These are phyloP conservation scores for Xerocomus brunneocitrinus DNA, from an alignment of 768 basidiomycete species.

Conservation along the genomic window DNA sequence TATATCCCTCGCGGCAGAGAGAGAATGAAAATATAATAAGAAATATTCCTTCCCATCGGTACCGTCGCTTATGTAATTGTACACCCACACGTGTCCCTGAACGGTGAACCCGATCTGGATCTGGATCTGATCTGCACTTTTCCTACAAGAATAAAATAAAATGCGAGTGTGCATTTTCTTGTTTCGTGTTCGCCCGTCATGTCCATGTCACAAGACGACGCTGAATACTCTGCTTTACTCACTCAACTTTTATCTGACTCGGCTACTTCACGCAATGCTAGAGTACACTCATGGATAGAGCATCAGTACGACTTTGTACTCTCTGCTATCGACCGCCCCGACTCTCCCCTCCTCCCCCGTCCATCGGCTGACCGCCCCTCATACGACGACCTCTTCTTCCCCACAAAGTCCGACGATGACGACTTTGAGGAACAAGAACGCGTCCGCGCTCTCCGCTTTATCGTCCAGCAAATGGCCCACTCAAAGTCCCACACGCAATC, in stretches of 20 bases:
- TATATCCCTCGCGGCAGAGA: neutral
- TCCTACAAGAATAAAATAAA: neutral
- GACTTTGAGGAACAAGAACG: conserved; percentile 29
- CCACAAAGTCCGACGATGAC: conserved; percentile 14
- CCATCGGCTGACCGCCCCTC: conserved; percentile 23
- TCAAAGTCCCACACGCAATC: conserved; percentile 13
- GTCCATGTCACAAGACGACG: conserved; percentile 30
- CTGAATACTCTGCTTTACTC: conserved; percentile 27
- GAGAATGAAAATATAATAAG: too few species aligned
- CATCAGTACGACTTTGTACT: conserved; percentile 35
- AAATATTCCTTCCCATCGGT: too few species aligned
- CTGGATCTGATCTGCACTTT: neutral
- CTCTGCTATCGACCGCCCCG: conserved; percentile 27
- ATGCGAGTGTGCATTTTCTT: neutral
- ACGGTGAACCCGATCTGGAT: neutral
- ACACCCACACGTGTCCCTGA: too few species aligned
- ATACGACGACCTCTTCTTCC: conserved; percentile 34
- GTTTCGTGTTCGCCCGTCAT: neutral
- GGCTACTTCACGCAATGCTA: conserved; percentile 21
- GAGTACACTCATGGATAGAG: conserved; percentile 33
- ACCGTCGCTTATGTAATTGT: too few species aligned
- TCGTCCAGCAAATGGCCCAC: conserved; percentile 34
- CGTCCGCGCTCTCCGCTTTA: conserved; percentile 32
- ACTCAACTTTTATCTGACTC: conserved; percentile 25
- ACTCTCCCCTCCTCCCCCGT: conserved; percentile 30